Conservation (phyloP, 768 basidiomycete species). For the Wakefieldia striispora region DNA sequence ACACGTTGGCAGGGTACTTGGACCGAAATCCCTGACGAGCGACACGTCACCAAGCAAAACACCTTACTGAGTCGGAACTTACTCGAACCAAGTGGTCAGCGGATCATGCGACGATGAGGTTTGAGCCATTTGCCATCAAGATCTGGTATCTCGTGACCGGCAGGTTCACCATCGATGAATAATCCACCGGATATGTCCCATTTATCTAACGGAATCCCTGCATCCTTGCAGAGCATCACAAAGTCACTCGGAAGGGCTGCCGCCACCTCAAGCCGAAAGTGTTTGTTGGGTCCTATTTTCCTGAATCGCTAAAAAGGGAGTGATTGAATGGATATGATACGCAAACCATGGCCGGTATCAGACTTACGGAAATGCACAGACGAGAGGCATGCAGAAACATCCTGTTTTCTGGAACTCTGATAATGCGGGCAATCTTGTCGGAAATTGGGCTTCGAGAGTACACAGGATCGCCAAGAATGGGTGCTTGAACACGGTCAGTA, state of each 20-base stretch:
- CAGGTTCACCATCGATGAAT: slow-evolving; percentile 41
- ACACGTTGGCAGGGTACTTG: slow-evolving; percentile 15
- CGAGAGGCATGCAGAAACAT: slow-evolving; percentile 62
- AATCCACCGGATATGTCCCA: slow-evolving; percentile 44
- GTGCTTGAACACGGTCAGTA: slow-evolving; percentile 41
- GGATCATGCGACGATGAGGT: slow-evolving; percentile 11
- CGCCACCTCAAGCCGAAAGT: slow-evolving; percentile 49
- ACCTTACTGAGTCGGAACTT: slow-evolving; percentile 5
- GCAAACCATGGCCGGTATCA: neutral
- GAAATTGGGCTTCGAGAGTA: slow-evolving; percentile 42
- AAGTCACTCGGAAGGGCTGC: slow-evolving; percentile 63
- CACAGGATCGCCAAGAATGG: slow-evolving; percentile 60
- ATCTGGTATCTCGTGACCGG: slow-evolving; percentile 35
- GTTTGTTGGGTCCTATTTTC: slow-evolving; percentile 42
- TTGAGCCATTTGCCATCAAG: slow-evolving; percentile 38
- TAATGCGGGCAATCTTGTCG: slow-evolving; percentile 27
- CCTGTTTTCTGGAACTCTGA: slow-evolving; percentile 42
- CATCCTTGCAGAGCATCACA: slow-evolving; percentile 44
- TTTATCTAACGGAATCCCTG: slow-evolving; percentile 40
- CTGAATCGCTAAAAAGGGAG: slow-evolving; percentile 44
- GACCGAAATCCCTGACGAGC: slow-evolving; percentile 5
- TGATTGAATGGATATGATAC: neutral
- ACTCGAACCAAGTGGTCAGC: slow-evolving; percentile 5
- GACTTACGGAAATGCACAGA: slow-evolving; percentile 52
- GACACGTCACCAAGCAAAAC: neutral